Evolutionary conservation across 2,329 filamentous ascomycete species (phyloP).

Genomic region (Colletotrichum trifolii): DNA sequence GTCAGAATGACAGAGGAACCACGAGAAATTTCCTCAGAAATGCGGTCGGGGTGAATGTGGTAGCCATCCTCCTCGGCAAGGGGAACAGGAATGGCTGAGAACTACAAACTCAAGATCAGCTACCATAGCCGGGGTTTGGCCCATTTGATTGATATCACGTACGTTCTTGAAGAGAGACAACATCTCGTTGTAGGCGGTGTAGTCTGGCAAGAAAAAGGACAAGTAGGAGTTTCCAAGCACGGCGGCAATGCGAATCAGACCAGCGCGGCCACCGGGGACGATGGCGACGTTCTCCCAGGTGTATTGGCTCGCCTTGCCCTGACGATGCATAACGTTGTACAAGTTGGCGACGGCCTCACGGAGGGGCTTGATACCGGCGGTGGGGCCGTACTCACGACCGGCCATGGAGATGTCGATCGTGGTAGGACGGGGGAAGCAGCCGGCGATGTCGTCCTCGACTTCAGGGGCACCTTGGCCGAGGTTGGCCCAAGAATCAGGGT

Average conservation of each 20-base stretch:
- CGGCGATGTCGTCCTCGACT: conserved; percentile 91
- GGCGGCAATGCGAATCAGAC: conserved; percentile 93
- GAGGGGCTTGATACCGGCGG: conserved; percentile 91
- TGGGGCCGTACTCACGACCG: conserved; percentile 91
- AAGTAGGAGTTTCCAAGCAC: conserved; percentile 93
- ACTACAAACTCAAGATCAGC: conserved; percentile 58
- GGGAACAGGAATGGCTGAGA: conserved; percentile 87
- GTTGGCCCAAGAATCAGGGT: conserved; percentile 89
- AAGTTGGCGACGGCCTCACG: conserved; percentile 89
- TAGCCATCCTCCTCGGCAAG: conserved; percentile 88
- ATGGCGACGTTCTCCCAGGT: conserved; percentile 98
- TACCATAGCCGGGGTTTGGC: not conserved
- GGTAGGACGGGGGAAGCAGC: conserved; percentile 85
- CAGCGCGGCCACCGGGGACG: conserved; percentile 91
- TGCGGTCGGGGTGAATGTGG: conserved; percentile 92
- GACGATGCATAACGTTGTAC: conserved; percentile 92
- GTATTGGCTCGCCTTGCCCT: conserved; percentile 89
- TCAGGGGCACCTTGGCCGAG: conserved; percentile 94
- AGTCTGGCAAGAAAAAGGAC: conserved; percentile 94
- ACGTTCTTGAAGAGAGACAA: conserved; percentile 91
- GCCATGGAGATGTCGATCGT: conserved; percentile 81
- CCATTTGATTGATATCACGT: conserved; percentile 40
- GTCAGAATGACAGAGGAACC: conserved; percentile 91
- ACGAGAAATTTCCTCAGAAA: conserved; percentile 88
- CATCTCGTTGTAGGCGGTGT: conserved; percentile 99